Percentiles rank a stretch among this genome's conserved stretches.
Conservation (phyloP, 352 stramenopile genomes). For the Thraustochytrium striatum region DNA sequence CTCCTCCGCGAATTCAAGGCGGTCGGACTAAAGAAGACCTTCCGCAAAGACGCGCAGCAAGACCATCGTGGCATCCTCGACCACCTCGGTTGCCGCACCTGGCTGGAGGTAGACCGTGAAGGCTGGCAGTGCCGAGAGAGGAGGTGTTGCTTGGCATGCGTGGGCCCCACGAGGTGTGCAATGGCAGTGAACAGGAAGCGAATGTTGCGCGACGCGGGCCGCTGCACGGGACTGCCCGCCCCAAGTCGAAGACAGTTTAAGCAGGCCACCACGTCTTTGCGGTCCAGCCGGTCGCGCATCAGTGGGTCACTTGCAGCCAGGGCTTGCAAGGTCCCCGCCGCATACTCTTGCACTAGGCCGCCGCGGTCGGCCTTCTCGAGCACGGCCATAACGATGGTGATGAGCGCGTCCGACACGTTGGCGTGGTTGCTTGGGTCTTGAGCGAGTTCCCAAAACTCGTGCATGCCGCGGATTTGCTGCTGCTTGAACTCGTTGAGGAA, state of each 20-base stretch:
- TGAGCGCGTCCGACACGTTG: not conserved
- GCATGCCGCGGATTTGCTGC: conserved; percentile 15
- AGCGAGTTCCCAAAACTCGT: conserved; percentile 42
- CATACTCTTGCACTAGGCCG: not conserved
- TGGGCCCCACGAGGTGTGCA: not conserved
- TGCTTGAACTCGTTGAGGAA: not conserved
- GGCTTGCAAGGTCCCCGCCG: conserved; percentile 6
- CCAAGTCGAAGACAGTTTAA: not conserved
- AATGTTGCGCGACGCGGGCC: not conserved
- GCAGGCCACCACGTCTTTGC: not conserved
- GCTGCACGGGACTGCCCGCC: not conserved
- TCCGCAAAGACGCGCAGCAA: no score
- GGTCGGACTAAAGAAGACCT: no score
- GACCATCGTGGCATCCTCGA: no score
- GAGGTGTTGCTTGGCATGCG: not conserved
- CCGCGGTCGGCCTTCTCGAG: conserved; percentile 14
- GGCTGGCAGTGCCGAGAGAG: not conserved
- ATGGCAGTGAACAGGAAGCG: not conserved
- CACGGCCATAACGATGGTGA: not conserved
- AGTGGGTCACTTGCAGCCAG: not conserved
- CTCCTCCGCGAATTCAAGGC: no score
- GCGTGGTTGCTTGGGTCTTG: conserved; percentile 17
- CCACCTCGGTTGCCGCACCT: no score
- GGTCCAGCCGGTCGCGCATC: not conserved
- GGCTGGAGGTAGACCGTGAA: no score